Evolutionary conservation across 2,329 filamentous ascomycete genomes (phyloP), one percentile per base, ranked within the genome.

Genomic region (Neophaeococcomyces mojaviensis): DNA sequence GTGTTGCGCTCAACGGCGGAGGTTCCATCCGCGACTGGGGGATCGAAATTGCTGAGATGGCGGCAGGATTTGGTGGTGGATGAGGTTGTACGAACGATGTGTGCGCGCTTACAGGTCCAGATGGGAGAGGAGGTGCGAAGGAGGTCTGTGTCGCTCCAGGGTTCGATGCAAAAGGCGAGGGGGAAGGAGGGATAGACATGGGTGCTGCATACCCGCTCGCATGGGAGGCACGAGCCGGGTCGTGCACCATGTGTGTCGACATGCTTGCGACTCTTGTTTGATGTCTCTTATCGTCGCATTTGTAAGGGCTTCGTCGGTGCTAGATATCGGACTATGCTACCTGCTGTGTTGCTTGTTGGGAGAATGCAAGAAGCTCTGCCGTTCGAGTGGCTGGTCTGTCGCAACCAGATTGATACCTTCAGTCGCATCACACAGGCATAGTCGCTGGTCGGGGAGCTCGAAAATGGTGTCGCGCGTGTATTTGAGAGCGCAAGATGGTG

Each of bases 11-110:
- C 15, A 57, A 42, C 10, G 55, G 53, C 34, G 53, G 55, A 12
- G 55, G 55, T 34, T 57, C 55, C 18, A 50, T 24, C n/a, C 55
- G 53, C 20, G 48, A 52, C 10, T 44, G 51, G 26, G 51, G 49
- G 18, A 50, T 40, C 4, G 43, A 31, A 16, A 46, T 20, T 3
- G 28, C 33, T 18, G 32, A 36, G 13, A 24, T 43, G 7, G 46
- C 53, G 4, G 31, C 39, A 19, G 46, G 48, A 38, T 43, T 16
- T 8, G 50, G 50, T 19, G 46, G 49, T 35, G 49, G 46, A 13
- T 47, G 49, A 7, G 45, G 36, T 20, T 48, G 47, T 16, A 52
- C 37, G 16, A 28, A 44, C 24, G 51, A 55, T 26, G 48, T 50
- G 38, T 52, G 52, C 28, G 41, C 46, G 35, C 48, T 52, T 24